Evolutionary conservation across 2,329 filamentous ascomycete species (phyloP).

Genomic region (Phoma sp.): DNA sequence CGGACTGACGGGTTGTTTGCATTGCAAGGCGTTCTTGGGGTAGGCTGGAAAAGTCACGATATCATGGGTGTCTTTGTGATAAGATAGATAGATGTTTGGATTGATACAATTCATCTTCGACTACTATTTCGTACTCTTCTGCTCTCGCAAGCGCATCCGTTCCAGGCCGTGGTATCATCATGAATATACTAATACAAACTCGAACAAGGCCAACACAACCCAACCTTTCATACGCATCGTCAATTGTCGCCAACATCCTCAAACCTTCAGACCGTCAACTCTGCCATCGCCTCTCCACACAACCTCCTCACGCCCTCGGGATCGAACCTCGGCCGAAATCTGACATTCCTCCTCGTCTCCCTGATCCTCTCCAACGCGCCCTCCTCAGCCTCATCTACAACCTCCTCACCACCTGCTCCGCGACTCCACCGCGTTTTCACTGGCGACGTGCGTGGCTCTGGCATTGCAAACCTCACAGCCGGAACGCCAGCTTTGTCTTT

Average conservation of each 20-base stretch:
- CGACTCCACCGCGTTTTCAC: slow-evolving; percentile 4
- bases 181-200: slow-evolving; percentile 4
- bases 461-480: slow-evolving; percentile 20
- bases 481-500: slow-evolving; percentile 22
- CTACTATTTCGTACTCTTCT: neutral
- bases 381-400: slow-evolving; percentile 2
- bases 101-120: neutral
- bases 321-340: slow-evolving; percentile 40
- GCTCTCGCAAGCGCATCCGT: neutral
- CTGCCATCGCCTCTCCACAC: slow-evolving; percentile 38
- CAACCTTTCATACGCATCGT: too few relatives aligned
- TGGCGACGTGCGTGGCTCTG: slow-evolving; percentile 24
- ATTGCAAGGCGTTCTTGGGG: slow-evolving; percentile 36
- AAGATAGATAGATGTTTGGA: slow-evolving; percentile 12
- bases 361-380: slow-evolving; percentile 19
- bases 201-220: too few relatives aligned
- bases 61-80: slow-evolving; percentile 14
- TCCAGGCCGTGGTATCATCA: neutral
- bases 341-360: slow-evolving; percentile 21
- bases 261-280: slow-evolving; percentile 22
- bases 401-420: neutral
- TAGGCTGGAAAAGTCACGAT: slow-evolving; percentile 25
- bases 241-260: neutral
- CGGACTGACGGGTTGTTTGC: slow-evolving; percentile 12
- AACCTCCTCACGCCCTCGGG: slow-evolving; percentile 31